phyloP scores from a whole-genome alignment of 2,329 filamentous ascomycete genomes.

The Fusarium pseudoanthophilum region DNA sequence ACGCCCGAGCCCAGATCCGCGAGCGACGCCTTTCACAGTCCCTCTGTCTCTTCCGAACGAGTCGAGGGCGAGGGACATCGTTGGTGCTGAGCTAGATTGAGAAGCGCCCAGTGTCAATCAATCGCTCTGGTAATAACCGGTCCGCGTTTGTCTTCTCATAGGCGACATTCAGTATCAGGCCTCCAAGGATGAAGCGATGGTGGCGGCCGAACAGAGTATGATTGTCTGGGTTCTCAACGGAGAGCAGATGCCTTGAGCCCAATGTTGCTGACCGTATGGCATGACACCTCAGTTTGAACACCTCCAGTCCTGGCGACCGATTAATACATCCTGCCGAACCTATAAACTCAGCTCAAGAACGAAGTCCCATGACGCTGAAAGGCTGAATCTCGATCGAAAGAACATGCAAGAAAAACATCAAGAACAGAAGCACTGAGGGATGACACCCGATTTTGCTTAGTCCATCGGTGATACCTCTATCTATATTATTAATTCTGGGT shows the following conservation, averaged over 20 bases:
- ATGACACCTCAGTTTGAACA: neutral
- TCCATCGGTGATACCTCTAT: neutral
- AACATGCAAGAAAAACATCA: neutral
- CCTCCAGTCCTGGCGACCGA: neutral
- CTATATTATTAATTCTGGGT: neutral
- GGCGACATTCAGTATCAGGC: fast-evolving
- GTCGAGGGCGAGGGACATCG: fast-evolving
- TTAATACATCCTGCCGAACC: neutral
- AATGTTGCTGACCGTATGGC: neutral
- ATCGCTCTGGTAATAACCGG: fast-evolving
- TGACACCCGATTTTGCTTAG: too few species aligned
- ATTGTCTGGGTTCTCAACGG: fast-evolving
- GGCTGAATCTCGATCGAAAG: neutral
- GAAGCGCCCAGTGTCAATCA: neutral
- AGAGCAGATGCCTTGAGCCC: neutral
- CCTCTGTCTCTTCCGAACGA: neutral
- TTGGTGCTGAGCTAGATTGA: neutral
- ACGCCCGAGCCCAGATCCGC: too few species aligned
- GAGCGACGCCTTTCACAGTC: neutral
- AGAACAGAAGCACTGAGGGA: neutral
- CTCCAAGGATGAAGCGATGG: fast-evolving
- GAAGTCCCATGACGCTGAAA: too few species aligned
- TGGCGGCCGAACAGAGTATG: fast-evolving
- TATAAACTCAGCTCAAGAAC: too few species aligned
- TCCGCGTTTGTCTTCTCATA: neutral